Evolutionary conservation across 2,329 filamentous ascomycete species (phyloP).

Genomic region (Epicoccum sorghinum): DNA sequence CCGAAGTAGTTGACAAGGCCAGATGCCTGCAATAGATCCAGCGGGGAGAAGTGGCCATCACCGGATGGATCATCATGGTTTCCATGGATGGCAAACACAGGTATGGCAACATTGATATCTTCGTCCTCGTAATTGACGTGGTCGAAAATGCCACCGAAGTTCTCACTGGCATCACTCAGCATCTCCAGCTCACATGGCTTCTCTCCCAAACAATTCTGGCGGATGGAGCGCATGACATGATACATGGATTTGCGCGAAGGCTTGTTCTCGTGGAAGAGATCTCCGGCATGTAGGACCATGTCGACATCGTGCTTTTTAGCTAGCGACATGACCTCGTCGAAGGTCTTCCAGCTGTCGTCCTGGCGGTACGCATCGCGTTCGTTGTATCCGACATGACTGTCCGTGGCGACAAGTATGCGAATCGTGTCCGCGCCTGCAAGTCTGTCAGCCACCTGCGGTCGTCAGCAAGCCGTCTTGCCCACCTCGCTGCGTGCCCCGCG

Average conservation of each 20-base stretch:
- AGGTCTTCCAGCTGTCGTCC: conserved; percentile 95
- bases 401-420: conserved; percentile 89
- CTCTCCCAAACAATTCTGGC: conserved; percentile 92
- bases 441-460: conserved; percentile 15
- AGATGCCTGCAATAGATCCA: conserved; percentile 89
- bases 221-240: conserved; percentile 92
- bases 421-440: conserved; percentile 76
- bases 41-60: conserved; percentile 86
- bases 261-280: conserved; percentile 98
- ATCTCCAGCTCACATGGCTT: conserved; percentile 96
- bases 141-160: conserved; percentile 85
- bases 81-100: conserved; percentile 97
- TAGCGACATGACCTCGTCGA: conserved; percentile 92
- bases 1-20: conserved; percentile 97
- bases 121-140: conserved; percentile 98
- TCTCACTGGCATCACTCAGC: conserved; percentile 88
- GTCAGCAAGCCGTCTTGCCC: conserved; percentile 12
- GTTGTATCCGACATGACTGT: conserved; percentile 97
- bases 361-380: conserved; percentile 94
- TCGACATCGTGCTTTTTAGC: conserved; percentile 90
- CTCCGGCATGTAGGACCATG: conserved; percentile 93
- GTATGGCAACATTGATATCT: conserved; percentile 96
- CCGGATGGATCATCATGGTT: conserved; percentile 99
- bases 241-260: conserved; percentile 95
- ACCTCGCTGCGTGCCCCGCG: conserved; percentile 38